These are phyloP conservation scores for Houttuynia cordata DNA, from an alignment of 164 flowering plant genomes.

Conservation along the genomic window DNA sequence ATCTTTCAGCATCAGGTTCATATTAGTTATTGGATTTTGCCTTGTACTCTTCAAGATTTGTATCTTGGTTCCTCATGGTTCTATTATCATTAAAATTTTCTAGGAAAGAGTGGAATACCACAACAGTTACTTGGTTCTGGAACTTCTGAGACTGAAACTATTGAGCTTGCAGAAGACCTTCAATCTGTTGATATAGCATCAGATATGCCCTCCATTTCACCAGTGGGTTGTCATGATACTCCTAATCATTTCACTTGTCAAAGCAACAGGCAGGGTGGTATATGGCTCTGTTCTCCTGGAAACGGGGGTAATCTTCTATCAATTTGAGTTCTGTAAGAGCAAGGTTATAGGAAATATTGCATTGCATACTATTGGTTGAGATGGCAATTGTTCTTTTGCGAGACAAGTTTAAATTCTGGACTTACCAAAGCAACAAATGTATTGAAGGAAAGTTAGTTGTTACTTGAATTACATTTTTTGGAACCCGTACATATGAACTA, in stretches of 20 bases:
- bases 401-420: no score
- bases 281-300: slow-evolving; percentile 57
- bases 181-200: slow-evolving; percentile 27
- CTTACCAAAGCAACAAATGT: no score
- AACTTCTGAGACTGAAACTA: slow-evolving; percentile 12
- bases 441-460: no score
- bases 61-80: not conserved
- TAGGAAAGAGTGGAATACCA: slow-evolving; percentile 37
- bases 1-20: slow-evolving; percentile 74
- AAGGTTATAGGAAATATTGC: not conserved
- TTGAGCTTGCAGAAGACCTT: slow-evolving; percentile 28
- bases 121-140: slow-evolving; percentile 30
- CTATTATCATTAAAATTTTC: slow-evolving; percentile 11
- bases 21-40: not conserved
- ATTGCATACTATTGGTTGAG: not conserved
- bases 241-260: slow-evolving; percentile 15
- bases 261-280: slow-evolving; percentile 21
- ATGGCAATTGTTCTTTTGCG: not conserved
- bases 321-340: not conserved
- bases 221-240: slow-evolving; percentile 21
- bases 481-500: no score
- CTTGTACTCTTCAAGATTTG: not conserved
- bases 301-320: slow-evolving; percentile 46
- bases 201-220: slow-evolving; percentile 21
- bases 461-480: no score